These are phyloP conservation scores for Vaccinium darrowii DNA, from an alignment of 148 eudicot genomes.

Conservation along the genomic window DNA sequence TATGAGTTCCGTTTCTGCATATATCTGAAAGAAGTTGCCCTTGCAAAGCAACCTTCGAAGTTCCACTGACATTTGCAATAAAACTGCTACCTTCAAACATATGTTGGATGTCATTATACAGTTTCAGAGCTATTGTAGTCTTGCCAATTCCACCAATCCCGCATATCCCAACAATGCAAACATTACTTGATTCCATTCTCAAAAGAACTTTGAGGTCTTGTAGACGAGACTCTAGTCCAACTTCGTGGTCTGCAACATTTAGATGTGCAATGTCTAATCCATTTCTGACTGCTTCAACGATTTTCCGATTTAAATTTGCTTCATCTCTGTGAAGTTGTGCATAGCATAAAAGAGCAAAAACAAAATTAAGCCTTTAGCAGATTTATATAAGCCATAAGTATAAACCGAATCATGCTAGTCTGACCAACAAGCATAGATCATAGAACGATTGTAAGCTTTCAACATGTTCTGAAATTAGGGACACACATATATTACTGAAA, in stretches of 20 bases:
- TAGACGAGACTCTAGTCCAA: background rate
- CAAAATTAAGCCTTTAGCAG: background rate
- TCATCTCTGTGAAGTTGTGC: background rate
- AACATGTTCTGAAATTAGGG: too few species aligned
- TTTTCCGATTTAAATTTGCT: background rate
- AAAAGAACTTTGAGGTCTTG: background rate
- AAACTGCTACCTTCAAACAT: slow-evolving; percentile 2
- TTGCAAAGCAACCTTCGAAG: too few species aligned
- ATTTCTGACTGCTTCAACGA: background rate
- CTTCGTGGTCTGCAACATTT: background rate
- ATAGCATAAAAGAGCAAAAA: too few species aligned
- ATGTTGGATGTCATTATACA: background rate
- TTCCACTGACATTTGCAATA: background rate
- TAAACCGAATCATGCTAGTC: background rate
- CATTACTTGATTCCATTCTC: background rate
- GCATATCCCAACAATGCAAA: slow-evolving; percentile 7
- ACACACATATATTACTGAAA: too few species aligned
- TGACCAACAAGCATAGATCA: background rate
- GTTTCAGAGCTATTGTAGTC: background rate
- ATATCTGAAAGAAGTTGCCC: background rate
- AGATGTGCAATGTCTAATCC: background rate
- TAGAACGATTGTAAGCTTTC: too few species aligned
- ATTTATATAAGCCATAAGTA: background rate
- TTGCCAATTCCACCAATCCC: slow-evolving; percentile 15
- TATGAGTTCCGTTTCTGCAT: too few species aligned